Conservation (phyloP, 352 stramenopile species). For the Phytopythium chamaehyphon region DNA sequence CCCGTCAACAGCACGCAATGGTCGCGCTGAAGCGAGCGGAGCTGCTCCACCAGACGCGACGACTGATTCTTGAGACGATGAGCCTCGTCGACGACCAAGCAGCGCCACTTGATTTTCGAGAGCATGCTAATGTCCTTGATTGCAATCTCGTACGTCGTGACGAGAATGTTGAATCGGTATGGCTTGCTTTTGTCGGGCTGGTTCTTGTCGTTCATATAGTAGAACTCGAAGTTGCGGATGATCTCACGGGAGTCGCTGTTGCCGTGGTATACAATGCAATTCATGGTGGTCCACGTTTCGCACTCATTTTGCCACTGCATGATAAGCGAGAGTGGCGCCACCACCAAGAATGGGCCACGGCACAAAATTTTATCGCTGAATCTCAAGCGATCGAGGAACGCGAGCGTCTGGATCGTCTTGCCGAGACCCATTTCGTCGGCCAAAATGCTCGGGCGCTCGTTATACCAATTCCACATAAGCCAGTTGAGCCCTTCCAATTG, state of each 20-base stretch:
- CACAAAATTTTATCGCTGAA: slow-evolving; percentile 87
- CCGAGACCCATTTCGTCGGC: slow-evolving; percentile 92
- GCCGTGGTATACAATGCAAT: slow-evolving; percentile 99
- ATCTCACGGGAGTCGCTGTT: slow-evolving; percentile 89
- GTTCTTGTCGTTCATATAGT: slow-evolving; percentile 65
- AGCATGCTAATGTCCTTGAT: slow-evolving; percentile 92
- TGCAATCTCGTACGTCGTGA: slow-evolving; percentile 90
- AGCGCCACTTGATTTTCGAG: slow-evolving; percentile 93
- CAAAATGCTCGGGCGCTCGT: slow-evolving; percentile 83
- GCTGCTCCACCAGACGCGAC: slow-evolving; percentile 82
- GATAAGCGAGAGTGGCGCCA: slow-evolving; percentile 97
- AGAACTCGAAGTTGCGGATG: slow-evolving; percentile 96
- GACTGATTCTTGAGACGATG: slow-evolving; percentile 88
- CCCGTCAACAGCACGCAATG: slow-evolving; percentile 86
- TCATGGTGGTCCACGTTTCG: slow-evolving; percentile 97
- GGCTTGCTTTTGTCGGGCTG: slow-evolving; percentile 79
- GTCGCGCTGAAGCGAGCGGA: slow-evolving; percentile 72
- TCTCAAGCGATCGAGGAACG: slow-evolving; percentile 94
- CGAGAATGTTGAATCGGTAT: slow-evolving; percentile 88
- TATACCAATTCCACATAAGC: slow-evolving; percentile 90
- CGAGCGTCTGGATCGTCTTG: slow-evolving; percentile 91
- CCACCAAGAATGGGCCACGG: slow-evolving; percentile 96
- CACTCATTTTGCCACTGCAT: slow-evolving; percentile 99
- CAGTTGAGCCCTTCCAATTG: slow-evolving; percentile 89
- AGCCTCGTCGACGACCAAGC: slow-evolving; percentile 87